phyloP scores from a whole-genome alignment of 2,329 filamentous ascomycete genomes.

The Arachnomyces sp. region DNA sequence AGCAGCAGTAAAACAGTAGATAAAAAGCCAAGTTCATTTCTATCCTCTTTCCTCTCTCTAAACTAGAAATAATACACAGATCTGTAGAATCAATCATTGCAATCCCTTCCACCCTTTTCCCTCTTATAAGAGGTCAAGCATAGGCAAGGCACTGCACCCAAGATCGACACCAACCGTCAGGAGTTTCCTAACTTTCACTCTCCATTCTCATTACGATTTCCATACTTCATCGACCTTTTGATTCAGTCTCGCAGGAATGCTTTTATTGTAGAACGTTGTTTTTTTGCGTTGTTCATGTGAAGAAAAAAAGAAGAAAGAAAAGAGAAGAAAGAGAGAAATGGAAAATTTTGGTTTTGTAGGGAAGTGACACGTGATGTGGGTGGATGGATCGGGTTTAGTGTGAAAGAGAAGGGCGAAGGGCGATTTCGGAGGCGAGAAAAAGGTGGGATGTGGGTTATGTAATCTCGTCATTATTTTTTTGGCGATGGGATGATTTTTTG shows the following conservation, averaged over 20 bases:
- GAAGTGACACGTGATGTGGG: slow-evolving; percentile 12
- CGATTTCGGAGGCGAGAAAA: background rate
- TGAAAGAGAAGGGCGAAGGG: no score
- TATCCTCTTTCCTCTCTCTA: slow-evolving; percentile 1
- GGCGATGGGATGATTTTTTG: no score
- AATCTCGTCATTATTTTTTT: no score
- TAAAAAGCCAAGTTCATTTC: no score
- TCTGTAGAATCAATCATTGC: slow-evolving; percentile 54
- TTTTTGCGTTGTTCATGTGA: slow-evolving; percentile 54
- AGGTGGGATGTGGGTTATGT: slow-evolving; percentile 4
- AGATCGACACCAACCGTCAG: slow-evolving; percentile 50
- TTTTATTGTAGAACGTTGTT: slow-evolving; percentile 49
- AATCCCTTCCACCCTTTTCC: slow-evolving; percentile 44
- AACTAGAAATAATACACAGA: no score
- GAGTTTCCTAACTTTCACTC: slow-evolving; percentile 37
- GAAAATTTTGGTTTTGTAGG: slow-evolving; percentile 13
- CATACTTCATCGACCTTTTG: slow-evolving; percentile 45
- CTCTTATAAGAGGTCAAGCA: slow-evolving; percentile 28
- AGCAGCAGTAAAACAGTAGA: no score
- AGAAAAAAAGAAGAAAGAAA: slow-evolving; percentile 27
- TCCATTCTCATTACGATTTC: slow-evolving; percentile 53
- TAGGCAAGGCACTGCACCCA: slow-evolving; percentile 49
- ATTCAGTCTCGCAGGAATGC: slow-evolving; percentile 49
- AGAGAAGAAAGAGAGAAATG: slow-evolving; percentile 13
- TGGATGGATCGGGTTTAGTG: no score